Evolutionary conservation across 2,329 filamentous ascomycete species (phyloP).

Genomic region (Elsinoe arachidis): DNA sequence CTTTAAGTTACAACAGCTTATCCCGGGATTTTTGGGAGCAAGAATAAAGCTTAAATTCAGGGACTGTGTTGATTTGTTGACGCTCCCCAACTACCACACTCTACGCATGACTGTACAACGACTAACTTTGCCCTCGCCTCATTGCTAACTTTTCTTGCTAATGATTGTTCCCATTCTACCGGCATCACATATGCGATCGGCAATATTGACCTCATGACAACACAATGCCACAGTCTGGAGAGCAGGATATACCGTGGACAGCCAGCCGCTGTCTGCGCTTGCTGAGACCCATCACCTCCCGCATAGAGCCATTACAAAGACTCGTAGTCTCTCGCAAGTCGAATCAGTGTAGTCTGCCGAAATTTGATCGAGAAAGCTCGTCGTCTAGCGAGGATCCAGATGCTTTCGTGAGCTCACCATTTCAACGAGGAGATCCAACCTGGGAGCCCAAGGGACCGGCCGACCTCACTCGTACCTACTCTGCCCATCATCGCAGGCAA

Average conservation of each 20-base stretch:
- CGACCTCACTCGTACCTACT: constrained; percentile 16
- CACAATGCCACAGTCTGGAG: not conserved
- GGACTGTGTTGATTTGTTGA: constrained; percentile 7
- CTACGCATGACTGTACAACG: not conserved
- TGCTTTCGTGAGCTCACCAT: not conserved
- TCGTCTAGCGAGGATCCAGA: not conserved
- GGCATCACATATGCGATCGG: too few species aligned
- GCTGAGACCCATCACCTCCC: constrained; percentile 34
- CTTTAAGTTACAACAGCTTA: too few species aligned
- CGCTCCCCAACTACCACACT: not conserved
- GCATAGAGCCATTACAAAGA: constrained; percentile 32
- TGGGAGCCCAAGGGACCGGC: constrained; percentile 16
- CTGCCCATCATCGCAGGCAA: constrained; percentile 5
- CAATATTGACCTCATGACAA: too few species aligned
- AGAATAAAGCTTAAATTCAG: constrained; percentile 1
- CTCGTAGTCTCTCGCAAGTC: constrained; percentile 15
- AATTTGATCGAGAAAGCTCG: not conserved
- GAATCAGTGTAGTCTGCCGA: not conserved
- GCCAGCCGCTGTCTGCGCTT: constrained; percentile 36
- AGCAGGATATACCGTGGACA: constrained; percentile 27
- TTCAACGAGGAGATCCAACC: not conserved
- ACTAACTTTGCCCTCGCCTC: too few species aligned
- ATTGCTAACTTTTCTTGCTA: too few species aligned
- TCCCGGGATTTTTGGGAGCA: too few species aligned
- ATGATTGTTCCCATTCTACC: too few species aligned